Percentiles rank a stretch among this genome's conserved stretches.
Evolutionary conservation across 2,329 filamentous ascomycete genomes (phyloP).

Genomic region (Fusarium sp.): DNA sequence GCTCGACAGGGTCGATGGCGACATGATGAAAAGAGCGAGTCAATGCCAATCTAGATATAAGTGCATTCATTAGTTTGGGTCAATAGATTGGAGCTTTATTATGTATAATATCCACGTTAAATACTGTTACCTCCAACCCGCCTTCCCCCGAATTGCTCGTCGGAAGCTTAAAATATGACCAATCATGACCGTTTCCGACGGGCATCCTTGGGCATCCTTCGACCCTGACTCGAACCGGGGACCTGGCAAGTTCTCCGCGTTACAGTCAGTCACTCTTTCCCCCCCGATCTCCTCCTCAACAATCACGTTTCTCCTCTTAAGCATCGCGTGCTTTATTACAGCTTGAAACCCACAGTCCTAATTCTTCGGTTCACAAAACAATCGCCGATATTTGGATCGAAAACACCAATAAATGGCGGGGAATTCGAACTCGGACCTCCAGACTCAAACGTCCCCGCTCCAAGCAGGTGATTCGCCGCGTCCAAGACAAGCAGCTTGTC

Average conservation of each 20-base stretch:
- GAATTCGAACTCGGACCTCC: conserved; percentile 19
- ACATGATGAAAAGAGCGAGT: conserved; percentile 7
- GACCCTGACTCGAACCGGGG: conserved; percentile 5
- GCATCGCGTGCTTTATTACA: conserved; percentile 26
- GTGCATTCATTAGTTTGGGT: background rate
- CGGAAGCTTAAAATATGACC: conserved; percentile 15
- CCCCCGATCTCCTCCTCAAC: background rate
- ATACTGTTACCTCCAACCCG: conserved; percentile 5
- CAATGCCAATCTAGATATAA: background rate
- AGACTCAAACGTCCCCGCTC: conserved; percentile 34
- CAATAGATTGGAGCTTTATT: background rate
- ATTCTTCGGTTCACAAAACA: conserved; percentile 27
- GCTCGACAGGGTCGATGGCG: conserved; percentile 38
- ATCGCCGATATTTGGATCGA: conserved; percentile 16
- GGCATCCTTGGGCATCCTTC: background rate
- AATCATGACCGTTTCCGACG: conserved; percentile 25
- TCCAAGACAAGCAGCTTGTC: conserved; percentile 64
- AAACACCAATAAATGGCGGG: conserved; percentile 25
- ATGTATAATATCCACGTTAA: background rate
- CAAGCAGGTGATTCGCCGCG: conserved; percentile 44
- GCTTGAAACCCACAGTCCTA: background rate
- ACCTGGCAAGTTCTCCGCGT: background rate
- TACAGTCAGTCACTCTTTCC: background rate
- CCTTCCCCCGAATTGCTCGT: conserved; percentile 15
- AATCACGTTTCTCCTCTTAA: conserved; percentile 10